Conservation (phyloP, 2,329 filamentous ascomycete genomes). For the Fonsecaea pedrosoi region DNA sequence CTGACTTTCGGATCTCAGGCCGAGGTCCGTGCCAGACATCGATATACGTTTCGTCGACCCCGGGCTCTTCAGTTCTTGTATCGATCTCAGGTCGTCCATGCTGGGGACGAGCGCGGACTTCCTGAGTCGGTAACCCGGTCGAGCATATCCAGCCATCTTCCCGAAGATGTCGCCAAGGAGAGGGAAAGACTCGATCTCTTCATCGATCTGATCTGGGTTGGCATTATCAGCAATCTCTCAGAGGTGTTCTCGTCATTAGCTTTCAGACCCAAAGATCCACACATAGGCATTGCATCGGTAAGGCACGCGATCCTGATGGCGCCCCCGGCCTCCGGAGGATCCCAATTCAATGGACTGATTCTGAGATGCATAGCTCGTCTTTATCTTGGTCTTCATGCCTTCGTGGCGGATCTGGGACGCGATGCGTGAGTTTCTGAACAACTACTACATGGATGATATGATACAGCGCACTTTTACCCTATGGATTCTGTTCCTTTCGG, state of each 20-base stretch:
- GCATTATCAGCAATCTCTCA: conserved; percentile 25
- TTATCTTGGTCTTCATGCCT: conserved; percentile 56
- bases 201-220: conserved; percentile 54
- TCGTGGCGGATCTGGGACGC: conserved; percentile 61
- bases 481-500: conserved; percentile 58
- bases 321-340: background rate
- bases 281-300: conserved; percentile 51
- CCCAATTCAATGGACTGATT: background rate
- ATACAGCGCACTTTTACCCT: conserved; percentile 56
- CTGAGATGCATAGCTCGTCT: conserved; percentile 44
- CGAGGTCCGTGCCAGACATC: conserved; percentile 10
- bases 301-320: background rate
- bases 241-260: conserved; percentile 52
- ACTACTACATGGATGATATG: conserved; percentile 60
- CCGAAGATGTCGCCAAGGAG: conserved; percentile 20
- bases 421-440: conserved; percentile 60
- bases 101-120: conserved; percentile 9
- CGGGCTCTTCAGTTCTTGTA: conserved; percentile 18
- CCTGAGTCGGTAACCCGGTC: background rate
- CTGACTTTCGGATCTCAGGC: background rate
- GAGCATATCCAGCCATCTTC: conserved; percentile 16
- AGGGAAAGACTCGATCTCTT: conserved; percentile 56
- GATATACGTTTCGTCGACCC: conserved; percentile 14
- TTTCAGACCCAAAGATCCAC: conserved; percentile 56
- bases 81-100: conserved; percentile 11